Evolutionary conservation across 2,329 filamentous ascomycete genomes (phyloP).

Genomic region (Trichoderma oligosporum): DNA sequence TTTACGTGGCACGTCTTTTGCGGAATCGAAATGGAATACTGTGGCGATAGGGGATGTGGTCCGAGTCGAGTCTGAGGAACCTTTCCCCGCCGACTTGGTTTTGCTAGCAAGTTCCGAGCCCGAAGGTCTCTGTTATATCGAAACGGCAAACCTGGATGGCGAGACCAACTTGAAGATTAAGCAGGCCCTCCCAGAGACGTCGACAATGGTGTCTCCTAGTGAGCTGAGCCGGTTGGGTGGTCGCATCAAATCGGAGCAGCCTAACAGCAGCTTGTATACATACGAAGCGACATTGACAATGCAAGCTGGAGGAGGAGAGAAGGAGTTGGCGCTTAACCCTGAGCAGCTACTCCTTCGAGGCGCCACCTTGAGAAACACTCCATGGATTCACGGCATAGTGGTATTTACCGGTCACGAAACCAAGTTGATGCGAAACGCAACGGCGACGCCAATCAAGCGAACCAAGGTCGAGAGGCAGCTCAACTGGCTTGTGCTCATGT

Average conservation of each 20-base stretch:
- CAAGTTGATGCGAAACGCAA: conserved; percentile 98
- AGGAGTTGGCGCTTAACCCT: conserved; percentile 82
- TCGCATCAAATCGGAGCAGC: conserved; percentile 87
- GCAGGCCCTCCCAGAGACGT: conserved; percentile 90
- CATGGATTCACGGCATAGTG: conserved; percentile 93
- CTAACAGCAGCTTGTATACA: conserved; percentile 96
- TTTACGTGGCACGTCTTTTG: conserved; percentile 76
- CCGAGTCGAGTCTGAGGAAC: conserved; percentile 87
- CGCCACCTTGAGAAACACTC: conserved; percentile 90
- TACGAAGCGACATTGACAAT: conserved; percentile 96
- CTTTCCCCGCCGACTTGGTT: conserved; percentile 91
- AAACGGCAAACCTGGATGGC: conserved; percentile 95
- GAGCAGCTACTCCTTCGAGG: conserved; percentile 92
- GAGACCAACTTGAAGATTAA: conserved; percentile 99
- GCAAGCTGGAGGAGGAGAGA: conserved; percentile 85
- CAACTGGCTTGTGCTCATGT: conserved; percentile 86
- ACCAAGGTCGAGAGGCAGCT: conserved; percentile 93
- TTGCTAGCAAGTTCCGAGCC: conserved; percentile 92
- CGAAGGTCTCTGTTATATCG: conserved; percentile 96
- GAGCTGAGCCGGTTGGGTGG: conserved; percentile 85
- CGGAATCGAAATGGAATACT: conserved; percentile 89
- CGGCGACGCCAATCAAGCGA: conserved; percentile 93
- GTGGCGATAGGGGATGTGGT: conserved; percentile 90
- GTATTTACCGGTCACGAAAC: conserved; percentile 95
- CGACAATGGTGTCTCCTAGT: conserved; percentile 76